Percentiles rank a stretch among this genome's conserved stretches.
These are phyloP conservation scores for Colletotrichum musicola DNA, from an alignment of 2,329 filamentous ascomycete genomes.

Conservation along the genomic window DNA sequence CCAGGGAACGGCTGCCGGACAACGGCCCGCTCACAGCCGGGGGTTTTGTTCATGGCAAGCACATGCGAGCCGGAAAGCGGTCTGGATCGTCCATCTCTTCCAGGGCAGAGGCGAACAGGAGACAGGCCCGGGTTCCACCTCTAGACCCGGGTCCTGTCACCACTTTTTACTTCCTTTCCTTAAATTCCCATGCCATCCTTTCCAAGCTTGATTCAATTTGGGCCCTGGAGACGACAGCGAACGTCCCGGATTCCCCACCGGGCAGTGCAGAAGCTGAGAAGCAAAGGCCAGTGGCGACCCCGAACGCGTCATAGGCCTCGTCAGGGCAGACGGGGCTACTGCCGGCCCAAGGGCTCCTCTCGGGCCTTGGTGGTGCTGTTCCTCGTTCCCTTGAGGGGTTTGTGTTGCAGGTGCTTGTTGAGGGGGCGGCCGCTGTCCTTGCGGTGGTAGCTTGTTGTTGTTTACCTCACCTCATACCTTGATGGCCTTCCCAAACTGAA, in stretches of 20 bases:
- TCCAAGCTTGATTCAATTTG: conserved; percentile 8
- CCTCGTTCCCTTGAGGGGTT: not conserved
- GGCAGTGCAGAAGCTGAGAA: conserved; percentile 24
- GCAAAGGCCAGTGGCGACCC: conserved; percentile 22
- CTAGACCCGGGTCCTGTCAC: conserved; percentile 13
- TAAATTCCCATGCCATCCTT: not conserved
- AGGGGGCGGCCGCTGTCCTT: no score
- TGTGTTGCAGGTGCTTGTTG: no score
- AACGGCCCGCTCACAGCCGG: conserved; percentile 29
- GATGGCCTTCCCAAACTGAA: not conserved
- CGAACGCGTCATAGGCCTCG: conserved; percentile 38
- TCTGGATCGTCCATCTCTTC: conserved; percentile 20
- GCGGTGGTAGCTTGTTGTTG: not conserved
- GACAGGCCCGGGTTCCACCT: conserved; percentile 1
- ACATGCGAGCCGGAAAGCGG: not conserved
- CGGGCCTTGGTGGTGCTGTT: not conserved
- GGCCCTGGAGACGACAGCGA: not conserved
- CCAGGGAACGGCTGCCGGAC: conserved; percentile 26
- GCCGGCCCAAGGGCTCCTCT: not conserved
- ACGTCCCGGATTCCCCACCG: conserved; percentile 16
- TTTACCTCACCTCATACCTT: not conserved
- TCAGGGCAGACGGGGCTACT: conserved; percentile 25
- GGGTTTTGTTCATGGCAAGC: not conserved
- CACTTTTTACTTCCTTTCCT: conserved; percentile 3
- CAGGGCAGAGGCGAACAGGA: conserved; percentile 22